Evolutionary conservation across 352 stramenopile genomes (phyloP).

Genomic region (Phytopythium mirpurense): DNA sequence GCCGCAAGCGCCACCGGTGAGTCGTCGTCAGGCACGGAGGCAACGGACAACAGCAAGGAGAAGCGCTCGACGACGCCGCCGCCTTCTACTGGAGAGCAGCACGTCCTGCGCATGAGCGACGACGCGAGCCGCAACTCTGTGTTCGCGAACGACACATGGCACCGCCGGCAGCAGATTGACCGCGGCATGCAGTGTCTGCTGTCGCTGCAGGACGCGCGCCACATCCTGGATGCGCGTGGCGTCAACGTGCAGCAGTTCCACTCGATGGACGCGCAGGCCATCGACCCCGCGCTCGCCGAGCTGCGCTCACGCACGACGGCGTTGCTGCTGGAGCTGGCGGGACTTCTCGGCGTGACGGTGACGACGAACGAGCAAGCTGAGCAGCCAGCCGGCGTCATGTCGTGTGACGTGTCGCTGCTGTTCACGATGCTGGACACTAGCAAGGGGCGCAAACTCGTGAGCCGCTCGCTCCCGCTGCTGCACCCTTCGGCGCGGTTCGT

Average conservation of each 20-base stretch:
- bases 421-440: constrained; percentile 43
- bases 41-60: constrained; percentile 7
- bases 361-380: constrained; percentile 8
- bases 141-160: constrained; percentile 74
- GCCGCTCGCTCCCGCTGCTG: constrained; percentile 66
- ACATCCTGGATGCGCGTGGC: constrained; percentile 72
- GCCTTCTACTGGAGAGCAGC: background rate
- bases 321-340: constrained; percentile 63
- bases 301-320: constrained; percentile 62
- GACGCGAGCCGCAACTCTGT: constrained; percentile 43
- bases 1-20: constrained; percentile 1
- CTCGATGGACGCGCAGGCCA: constrained; percentile 59
- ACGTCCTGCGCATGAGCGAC: constrained; percentile 55
- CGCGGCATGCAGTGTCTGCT: constrained; percentile 71
- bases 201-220: constrained; percentile 75
- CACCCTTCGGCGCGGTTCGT: constrained; percentile 78
- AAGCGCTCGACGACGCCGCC: background rate
- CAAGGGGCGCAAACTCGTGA: constrained; percentile 78
- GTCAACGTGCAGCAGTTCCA: constrained; percentile 87
- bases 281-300: constrained; percentile 65
- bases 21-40: constrained; percentile 3
- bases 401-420: constrained; percentile 51
- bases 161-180: constrained; percentile 64
- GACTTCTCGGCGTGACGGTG: constrained; percentile 50
- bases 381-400: constrained; percentile 19